Base-by-base conservation (phyloP, 441 rosid genomes). In the Gossypium aridum region DNA sequence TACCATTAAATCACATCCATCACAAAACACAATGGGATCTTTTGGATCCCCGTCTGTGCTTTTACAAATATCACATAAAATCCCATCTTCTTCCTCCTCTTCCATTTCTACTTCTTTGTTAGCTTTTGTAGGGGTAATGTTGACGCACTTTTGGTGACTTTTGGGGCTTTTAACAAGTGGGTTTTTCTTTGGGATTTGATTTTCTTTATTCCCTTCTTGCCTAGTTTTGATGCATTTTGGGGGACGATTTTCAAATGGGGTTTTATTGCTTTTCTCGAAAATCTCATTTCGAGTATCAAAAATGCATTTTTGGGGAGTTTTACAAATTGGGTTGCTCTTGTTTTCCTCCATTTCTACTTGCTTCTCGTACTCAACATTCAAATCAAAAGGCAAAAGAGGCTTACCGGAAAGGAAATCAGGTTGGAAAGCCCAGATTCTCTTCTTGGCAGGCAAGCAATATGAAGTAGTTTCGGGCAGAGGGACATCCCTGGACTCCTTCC, bases 1-100 rank as follows among this genome's bases (percentile, higher is more conserved):
- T 13, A 89, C 98, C 98, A 91, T 94, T 63, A 94, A 82, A 72
- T 92, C 97, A 73, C 98, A 94, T 4, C 97, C 98, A 67, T 94
- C 98, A 66, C 98, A 92, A 63, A 94, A 91, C 68, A 94, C 97
- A 0, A 94, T 92, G 8, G 99, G 98, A 77, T 95, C 97, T 10
- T 79, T 71, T 23, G 96, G 92, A 2, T 95, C 98, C 25, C 98
- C 98, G 39, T 92, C 99, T 17, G 98, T 91, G 81, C 98, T 92
- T 79, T 85, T 88, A 79, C 99, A 95, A 8, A 95, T 75, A 39
- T 85, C 89, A 78, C 99, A 92, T 69, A 88, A 19, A 63, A 92
- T 88, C 60, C 99, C 99, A 64, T 92, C 99, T 65, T 92, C 91
- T 0, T 80, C 90, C 1, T 80, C 86, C 4, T 72, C 80, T n/a